These are phyloP conservation scores for Fraxinus sp. DNA, from an alignment of 305 asterid genomes.

Conservation along the genomic window DNA sequence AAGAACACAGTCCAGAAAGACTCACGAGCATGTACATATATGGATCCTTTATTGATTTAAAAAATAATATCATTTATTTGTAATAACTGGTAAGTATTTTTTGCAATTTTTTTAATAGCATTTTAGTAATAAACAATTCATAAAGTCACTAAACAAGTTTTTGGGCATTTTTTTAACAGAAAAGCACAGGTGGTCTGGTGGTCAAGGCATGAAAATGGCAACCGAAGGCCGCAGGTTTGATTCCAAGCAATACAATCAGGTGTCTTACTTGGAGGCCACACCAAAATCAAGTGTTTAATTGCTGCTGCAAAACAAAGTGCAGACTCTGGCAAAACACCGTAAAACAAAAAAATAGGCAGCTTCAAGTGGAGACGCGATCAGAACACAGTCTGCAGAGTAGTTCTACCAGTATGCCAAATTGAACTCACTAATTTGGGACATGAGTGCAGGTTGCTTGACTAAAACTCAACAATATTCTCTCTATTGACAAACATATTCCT, in stretches of 20 bases:
- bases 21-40: constrained; percentile 18
- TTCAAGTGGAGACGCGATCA: neutral
- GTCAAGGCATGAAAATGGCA: neutral
- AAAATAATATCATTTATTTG: neutral
- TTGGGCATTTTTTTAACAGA: neutral
- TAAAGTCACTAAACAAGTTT: neutral
- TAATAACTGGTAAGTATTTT: neutral
- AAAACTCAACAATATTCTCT: constrained; percentile 13
- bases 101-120: neutral
- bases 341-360: neutral
- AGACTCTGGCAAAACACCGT: neutral
- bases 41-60: neutral
- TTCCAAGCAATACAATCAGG: neutral
- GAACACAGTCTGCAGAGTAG: neutral
- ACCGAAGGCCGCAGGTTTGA: neutral
- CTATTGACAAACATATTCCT: neutral
- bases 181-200: neutral
- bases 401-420: constrained; percentile 9
- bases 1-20: neutral
- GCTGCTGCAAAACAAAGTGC: neutral
- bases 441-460: neutral
- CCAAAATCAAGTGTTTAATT: neutral
- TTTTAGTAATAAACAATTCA: neutral
- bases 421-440: neutral
- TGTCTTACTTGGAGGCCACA: neutral